Percentiles rank a stretch among this genome's conserved stretches.
Evolutionary conservation across 2,329 filamentous ascomycete species (phyloP).

Genomic region (Fusarium nisikadoi): DNA sequence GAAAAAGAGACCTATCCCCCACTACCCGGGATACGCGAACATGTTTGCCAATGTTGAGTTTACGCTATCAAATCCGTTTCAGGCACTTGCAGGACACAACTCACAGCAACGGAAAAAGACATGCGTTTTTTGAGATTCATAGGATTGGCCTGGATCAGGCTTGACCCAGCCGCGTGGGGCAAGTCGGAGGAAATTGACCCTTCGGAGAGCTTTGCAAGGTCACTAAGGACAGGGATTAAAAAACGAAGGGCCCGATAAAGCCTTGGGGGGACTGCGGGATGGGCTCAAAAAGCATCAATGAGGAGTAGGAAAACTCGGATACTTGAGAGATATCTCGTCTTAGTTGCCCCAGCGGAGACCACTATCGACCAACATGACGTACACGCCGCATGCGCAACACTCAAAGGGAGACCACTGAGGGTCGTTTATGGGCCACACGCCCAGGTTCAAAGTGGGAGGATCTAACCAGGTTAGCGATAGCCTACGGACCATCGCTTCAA

Average conservation of each 20-base stretch:
- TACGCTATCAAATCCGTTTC: slow-evolving; percentile 35
- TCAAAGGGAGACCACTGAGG: slow-evolving; percentile 40
- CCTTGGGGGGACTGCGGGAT: slow-evolving; percentile 24
- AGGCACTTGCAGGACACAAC: slow-evolving; percentile 22
- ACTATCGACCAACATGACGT: slow-evolving; percentile 42
- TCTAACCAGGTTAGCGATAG: slow-evolving; percentile 29
- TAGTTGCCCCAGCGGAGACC: slow-evolving; percentile 33
- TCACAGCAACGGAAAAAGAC: slow-evolving; percentile 18
- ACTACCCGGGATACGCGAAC: slow-evolving; percentile 29
- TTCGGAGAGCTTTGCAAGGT: slow-evolving; percentile 15
- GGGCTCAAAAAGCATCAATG: slow-evolving; percentile 33
- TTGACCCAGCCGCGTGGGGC: slow-evolving; percentile 28
- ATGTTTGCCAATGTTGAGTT: slow-evolving; percentile 33
- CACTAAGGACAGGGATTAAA: slow-evolving; percentile 22
- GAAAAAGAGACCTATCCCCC: slow-evolving; percentile 16
- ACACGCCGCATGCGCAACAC: slow-evolving; percentile 39
- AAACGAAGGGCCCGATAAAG: slow-evolving; percentile 24
- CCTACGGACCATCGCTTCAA: slow-evolving; percentile 45
- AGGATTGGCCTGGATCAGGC: slow-evolving; percentile 27
- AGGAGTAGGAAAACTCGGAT: slow-evolving; percentile 30
- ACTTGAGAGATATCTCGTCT: slow-evolving; percentile 31
- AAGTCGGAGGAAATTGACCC: slow-evolving; percentile 25
- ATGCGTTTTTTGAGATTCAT: slow-evolving; percentile 5
- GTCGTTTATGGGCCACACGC: slow-evolving; percentile 33
- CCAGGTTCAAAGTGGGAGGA: slow-evolving; percentile 39